Conservation (phyloP, 2,329 filamentous ascomycete species). For the Colletotrichum tropicicola region DNA sequence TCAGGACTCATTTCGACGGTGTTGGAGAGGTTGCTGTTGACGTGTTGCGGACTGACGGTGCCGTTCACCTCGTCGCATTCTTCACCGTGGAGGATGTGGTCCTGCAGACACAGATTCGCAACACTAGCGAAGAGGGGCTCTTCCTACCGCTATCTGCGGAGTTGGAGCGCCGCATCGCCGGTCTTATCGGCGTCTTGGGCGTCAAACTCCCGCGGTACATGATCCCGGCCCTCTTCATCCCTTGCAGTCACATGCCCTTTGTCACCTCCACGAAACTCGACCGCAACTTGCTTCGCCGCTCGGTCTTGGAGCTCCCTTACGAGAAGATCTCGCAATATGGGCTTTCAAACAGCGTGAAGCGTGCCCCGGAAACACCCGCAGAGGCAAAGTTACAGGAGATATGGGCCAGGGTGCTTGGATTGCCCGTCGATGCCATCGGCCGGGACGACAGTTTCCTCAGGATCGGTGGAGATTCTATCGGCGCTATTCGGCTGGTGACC, state of each 20-base stretch:
- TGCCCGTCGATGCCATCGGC: conserved; percentile 49
- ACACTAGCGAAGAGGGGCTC: too few species aligned
- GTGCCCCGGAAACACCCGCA: too few species aligned
- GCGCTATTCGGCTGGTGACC: background rate
- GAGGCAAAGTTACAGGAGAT: too few species aligned
- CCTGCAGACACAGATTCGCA: too few species aligned
- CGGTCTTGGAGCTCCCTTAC: too few species aligned
- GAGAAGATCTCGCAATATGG: too few species aligned
- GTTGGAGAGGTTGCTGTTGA: background rate
- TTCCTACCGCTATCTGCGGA: too few species aligned
- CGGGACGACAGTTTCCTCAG: conserved; percentile 67
- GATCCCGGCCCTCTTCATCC: conserved; percentile 31
- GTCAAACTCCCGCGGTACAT: conserved; percentile 31
- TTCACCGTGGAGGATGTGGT: too few species aligned
- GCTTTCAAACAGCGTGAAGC: too few species aligned
- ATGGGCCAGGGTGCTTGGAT: too few species aligned
- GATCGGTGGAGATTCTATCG: conserved; percentile 58
- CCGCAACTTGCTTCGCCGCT: conserved; percentile 4
- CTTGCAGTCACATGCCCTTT: conserved; percentile 28
- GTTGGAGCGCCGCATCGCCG: too few species aligned
- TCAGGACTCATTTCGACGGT: background rate
- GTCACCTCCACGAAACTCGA: conserved; percentile 32
- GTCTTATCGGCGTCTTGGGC: too few species aligned
- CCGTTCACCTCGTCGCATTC: background rate
- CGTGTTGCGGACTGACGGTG: background rate